A percentile compares a stretch with the other conserved stretches of the same genome.
Conservation (phyloP, 805 yeast genomes). For the Candida morakotiae region DNA sequence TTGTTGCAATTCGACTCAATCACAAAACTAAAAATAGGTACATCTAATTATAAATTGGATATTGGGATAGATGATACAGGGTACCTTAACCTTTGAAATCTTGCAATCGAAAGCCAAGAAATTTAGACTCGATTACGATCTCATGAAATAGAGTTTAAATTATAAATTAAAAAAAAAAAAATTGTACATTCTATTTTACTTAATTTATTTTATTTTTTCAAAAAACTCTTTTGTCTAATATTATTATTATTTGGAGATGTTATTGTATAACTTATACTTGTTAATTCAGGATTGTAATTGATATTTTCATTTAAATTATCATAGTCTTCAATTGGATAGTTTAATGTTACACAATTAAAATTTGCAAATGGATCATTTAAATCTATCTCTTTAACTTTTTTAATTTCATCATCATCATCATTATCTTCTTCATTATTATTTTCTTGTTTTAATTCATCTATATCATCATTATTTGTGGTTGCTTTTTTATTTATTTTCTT, state of each 20-base stretch:
- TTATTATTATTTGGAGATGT: conserved; percentile 24
- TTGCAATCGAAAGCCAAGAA: too few species aligned
- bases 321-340: conserved; percentile 53
- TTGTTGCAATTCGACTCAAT: too few species aligned
- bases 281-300: conserved; percentile 44
- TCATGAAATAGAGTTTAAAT: too few species aligned
- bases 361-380: conserved; percentile 74
- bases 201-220: conserved; percentile 26
- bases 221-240: conserved; percentile 25
- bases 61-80: too few species aligned
- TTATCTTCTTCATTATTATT: conserved; percentile 17
- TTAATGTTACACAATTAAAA: conserved; percentile 82
- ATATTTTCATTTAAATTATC: conserved; percentile 22
- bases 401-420: conserved; percentile 17
- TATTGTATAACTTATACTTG: conserved; percentile 56
- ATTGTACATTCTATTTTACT: too few species aligned
- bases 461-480: too few species aligned
- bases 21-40: too few species aligned
- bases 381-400: conserved; percentile 14
- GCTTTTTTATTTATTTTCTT: conserved; percentile 10
- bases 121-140: too few species aligned
- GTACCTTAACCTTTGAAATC: too few species aligned
- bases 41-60: too few species aligned
- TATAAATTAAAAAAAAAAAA: not conserved
- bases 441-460: conserved; percentile 12